phyloP scores from a whole-genome alignment of 1,284 basidiomycete species.

The Trichosporon sp. region DNA sequence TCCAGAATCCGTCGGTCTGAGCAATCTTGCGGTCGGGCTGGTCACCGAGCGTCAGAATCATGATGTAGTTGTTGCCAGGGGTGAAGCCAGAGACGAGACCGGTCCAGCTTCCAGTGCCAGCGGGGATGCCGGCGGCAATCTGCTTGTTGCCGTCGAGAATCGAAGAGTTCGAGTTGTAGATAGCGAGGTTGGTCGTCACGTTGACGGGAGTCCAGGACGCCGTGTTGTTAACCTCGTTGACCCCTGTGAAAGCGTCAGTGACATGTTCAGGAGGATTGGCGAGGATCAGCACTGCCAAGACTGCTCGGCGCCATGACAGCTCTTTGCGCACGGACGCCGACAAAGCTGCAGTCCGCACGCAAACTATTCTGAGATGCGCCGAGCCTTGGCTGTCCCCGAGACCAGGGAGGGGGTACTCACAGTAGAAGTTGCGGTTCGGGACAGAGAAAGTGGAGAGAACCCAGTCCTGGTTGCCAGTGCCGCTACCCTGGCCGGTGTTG shows the following conservation, averaged over 20 bases:
- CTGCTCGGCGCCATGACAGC: not conserved
- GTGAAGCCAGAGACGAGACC: conserved; percentile 20
- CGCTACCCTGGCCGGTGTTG: not conserved
- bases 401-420: not conserved
- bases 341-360: not conserved
- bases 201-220: conserved; percentile 11
- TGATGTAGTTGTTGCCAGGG: conserved; percentile 22
- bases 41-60: conserved; percentile 9
- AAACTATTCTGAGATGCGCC: not conserved
- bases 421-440: conserved; percentile 1
- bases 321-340: not conserved
- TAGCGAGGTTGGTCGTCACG: conserved; percentile 9
- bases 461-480: not conserved
- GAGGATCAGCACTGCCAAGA: not conserved
- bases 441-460: not conserved
- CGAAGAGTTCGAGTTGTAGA: conserved; percentile 15
- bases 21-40: conserved; percentile 13
- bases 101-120: conserved; percentile 21
- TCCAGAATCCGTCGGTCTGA: conserved; percentile 18
- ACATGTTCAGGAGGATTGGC: not conserved
- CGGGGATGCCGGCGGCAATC: conserved; percentile 10
- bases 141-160: conserved; percentile 4
- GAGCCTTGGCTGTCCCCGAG: not conserved
- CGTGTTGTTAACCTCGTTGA: conserved; percentile 8
- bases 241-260: conserved; percentile 11